Percentiles rank a stretch among this genome's conserved stretches.
Evolutionary conservation across 2,329 filamentous ascomycete genomes (phyloP).

Genomic region (Aureobasidium vineae): DNA sequence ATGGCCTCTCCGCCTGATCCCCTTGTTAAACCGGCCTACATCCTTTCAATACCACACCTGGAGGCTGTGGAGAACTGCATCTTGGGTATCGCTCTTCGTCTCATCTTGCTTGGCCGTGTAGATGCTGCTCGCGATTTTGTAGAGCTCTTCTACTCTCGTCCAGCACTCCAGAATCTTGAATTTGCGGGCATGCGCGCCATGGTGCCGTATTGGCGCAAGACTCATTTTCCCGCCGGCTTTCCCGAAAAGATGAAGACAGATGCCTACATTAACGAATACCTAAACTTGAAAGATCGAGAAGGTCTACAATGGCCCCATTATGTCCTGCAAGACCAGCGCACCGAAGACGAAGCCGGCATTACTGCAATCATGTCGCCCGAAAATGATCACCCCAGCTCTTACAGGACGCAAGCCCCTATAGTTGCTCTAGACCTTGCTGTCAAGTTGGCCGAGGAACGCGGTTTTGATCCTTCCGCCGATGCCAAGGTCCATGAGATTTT

Average conservation of each 20-base stretch:
- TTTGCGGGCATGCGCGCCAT: not conserved
- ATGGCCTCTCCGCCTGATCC: not conserved
- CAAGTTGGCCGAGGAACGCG: not conserved
- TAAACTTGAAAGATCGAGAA: not conserved
- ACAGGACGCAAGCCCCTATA: not conserved
- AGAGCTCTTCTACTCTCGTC: not conserved
- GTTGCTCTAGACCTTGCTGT: not conserved
- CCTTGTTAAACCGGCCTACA: not conserved
- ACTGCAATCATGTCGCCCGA: not conserved
- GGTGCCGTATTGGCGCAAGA: not conserved
- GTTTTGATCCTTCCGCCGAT: not conserved
- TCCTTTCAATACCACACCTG: not conserved
- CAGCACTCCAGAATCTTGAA: not conserved
- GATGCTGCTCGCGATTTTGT: not conserved
- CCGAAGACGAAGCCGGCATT: conserved; percentile 1
- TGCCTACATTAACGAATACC: not conserved
- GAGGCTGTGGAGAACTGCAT: not conserved
- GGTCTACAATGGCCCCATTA: not conserved
- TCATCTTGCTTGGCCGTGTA: not conserved
- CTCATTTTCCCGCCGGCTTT: not conserved
- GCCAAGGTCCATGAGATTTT: not conserved
- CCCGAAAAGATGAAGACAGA: not conserved
- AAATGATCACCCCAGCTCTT: not conserved
- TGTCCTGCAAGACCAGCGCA: not conserved
- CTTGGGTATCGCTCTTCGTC: not conserved